Evolutionary conservation across 2,329 filamentous ascomycete genomes (phyloP), one percentile per base, ranked within the genome.

Genomic region (Pseudocercospora fijiensis): DNA sequence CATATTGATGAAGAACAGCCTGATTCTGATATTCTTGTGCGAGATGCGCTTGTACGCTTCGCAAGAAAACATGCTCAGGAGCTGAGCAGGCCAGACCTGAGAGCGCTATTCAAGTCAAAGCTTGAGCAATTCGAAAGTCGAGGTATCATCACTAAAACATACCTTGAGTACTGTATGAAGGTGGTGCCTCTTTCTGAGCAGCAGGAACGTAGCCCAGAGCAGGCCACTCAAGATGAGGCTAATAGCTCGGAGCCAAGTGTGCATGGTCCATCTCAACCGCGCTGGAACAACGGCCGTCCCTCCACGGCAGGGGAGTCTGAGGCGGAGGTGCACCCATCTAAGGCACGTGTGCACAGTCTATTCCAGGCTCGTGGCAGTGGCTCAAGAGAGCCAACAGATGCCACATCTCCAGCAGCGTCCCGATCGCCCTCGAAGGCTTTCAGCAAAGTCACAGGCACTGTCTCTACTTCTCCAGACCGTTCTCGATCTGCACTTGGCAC

Each of bases 31-130:
- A 43, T 71, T 5, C 73, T 78, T 41, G 63, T 74, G 0, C 70
- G 75, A 24, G 78, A 79, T 27, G 74, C 76, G 1, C 41, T 81
- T 0, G 67, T 81, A 7, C 74, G 80, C 1, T 81, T 82, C 45
- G 67, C 70, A 3, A 69, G 71, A n/a, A 65, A 68, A 30, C 65
- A 75, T 22, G 61, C 62, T 10, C 47, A 43, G 0, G 66, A 69
- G 62, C 61, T 79, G 18, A 61, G 61, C 41, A 52, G 72, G 22
- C 66, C 70, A 3, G 57, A 63, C 0, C 68, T 76, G 47, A 63
- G 63, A 11, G 30, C 63, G 1, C 72, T 74, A 22, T 77, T 78
- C 45, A 58, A 67, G 3, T 64, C 64, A 18, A 80, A 79, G 62
- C 55, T 77, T 10, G 63, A 69, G 9, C 73, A 77, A 41, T 66